These are phyloP conservation scores for Aaosphaeria arxii DNA, from an alignment of 2,329 filamentous ascomycete genomes.

Conservation along the genomic window DNA sequence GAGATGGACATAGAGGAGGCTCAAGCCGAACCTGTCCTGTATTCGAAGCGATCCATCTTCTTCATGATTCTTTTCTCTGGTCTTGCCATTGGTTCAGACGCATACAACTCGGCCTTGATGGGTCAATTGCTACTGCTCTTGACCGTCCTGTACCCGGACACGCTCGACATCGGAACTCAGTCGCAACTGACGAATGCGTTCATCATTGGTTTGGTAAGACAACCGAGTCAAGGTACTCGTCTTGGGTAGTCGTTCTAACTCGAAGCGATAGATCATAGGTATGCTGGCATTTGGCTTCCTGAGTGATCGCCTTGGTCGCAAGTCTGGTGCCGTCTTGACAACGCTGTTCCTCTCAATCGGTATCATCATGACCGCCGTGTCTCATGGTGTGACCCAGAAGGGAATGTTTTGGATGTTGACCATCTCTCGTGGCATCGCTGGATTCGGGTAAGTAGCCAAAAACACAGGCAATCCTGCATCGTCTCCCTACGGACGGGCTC, in stretches of 20 bases:
- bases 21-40: conserved; percentile 11
- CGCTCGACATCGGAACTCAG: conserved; percentile 20
- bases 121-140: conserved; percentile 31
- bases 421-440: conserved; percentile 44
- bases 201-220: conserved; percentile 28
- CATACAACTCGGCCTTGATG: conserved; percentile 36
- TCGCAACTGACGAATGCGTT: conserved; percentile 34
- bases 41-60: conserved; percentile 28
- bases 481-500: background rate
- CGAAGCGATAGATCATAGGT: conserved; percentile 13
- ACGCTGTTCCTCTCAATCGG: conserved; percentile 31
- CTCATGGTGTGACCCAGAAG: conserved; percentile 20
- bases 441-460: conserved; percentile 42
- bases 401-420: conserved; percentile 45
- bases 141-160: conserved; percentile 29
- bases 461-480: background rate
- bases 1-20: conserved; percentile 14
- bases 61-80: conserved; percentile 35
- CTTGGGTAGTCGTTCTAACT: background rate
- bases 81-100: conserved; percentile 34
- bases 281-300: conserved; percentile 33
- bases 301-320: conserved; percentile 31
- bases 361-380: conserved; percentile 27
- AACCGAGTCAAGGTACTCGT: background rate
- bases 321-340: conserved; percentile 31